Evolutionary conservation across 768 basidiomycete genomes (phyloP), one percentile per base, ranked within the genome.

Genomic region (Coprinopsis strossmayeri): DNA sequence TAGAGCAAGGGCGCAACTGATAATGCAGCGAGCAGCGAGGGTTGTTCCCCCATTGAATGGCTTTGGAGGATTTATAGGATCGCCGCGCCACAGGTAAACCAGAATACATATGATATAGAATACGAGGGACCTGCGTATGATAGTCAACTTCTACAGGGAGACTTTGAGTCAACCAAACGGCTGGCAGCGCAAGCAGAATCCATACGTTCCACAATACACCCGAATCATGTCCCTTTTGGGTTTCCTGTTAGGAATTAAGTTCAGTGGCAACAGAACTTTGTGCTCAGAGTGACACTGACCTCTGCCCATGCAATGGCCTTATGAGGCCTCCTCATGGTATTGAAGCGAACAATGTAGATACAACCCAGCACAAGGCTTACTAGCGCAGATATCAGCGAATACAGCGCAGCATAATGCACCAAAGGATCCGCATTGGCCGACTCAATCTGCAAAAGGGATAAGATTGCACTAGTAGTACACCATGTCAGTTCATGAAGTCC

Each of bases 131-230:
- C 76, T 77, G 18, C n/a, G 17, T 4, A 17, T 10, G 17, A 32
- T 26, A 18, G 38, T 3, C 27, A 4, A 34, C 45, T 34, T 17
- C 20, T 28, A 20, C 37, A 27, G 20, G 1, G 34, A 52, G 57
- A 23, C 48, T 77, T 81, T 81, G 85, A 9, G 77, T 69, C 34
- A 84, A 71, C 80, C 81, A 85, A 12, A 80, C 56, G 0, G 73
- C 77, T 0, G 83, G 83, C 66, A 81, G 72, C 0, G 82, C 77
- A 21, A 85, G 68, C n/a, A 85, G 52, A 1, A 84, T 74, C 82
- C 83, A 84, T 13, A 84, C 78, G 52, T 86, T 86, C 83, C 84
- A 71, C 52, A 57, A 66, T 25, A 66, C 60, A 0, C 40, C 40
- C 11, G 25, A 18, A 23, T 42, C 40, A 61, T 56, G 11, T 51